Conservation (phyloP, 768 basidiomycete genomes). For the Russula emetica region DNA sequence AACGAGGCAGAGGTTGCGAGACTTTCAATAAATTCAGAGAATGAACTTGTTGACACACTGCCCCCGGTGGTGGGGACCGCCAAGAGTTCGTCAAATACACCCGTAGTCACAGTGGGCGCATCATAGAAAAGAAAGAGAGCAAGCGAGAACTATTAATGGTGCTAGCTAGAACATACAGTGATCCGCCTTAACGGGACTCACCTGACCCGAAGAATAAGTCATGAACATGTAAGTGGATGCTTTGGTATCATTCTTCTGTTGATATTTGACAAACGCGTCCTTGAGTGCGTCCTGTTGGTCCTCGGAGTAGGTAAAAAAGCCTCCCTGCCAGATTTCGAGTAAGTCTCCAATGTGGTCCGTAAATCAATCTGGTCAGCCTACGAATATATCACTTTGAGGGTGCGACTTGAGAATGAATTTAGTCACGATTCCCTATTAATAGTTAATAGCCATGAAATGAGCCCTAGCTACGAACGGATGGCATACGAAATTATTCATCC, state of each 20-base stretch:
- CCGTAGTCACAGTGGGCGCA: conserved; percentile 18
- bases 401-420: conserved; percentile 28
- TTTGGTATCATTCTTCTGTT: conserved; percentile 14
- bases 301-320: neutral
- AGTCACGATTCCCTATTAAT: conserved; percentile 15
- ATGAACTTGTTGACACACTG: conserved; percentile 7
- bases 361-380: neutral
- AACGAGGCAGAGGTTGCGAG: too few relatives aligned
- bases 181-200: neutral
- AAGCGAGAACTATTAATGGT: neutral
- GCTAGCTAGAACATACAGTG: neutral
- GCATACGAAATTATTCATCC: conserved; percentile 21
- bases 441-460: neutral
- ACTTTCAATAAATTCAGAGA: conserved; percentile 21
- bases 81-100: conserved; percentile 28
- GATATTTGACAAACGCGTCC: neutral
- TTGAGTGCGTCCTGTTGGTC: neutral
- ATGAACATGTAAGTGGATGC: neutral
- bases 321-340: neutral
- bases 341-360: neutral
- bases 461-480: neutral
- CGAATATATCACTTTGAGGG: conserved; percentile 31
- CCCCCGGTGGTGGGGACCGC: neutral
- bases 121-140: conserved; percentile 23
- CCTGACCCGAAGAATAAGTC: conserved; percentile 5